Evolutionary conservation across 768 basidiomycete species (phyloP), one percentile per base, ranked within the genome.

Genomic region (Tephrocybe rancida): DNA sequence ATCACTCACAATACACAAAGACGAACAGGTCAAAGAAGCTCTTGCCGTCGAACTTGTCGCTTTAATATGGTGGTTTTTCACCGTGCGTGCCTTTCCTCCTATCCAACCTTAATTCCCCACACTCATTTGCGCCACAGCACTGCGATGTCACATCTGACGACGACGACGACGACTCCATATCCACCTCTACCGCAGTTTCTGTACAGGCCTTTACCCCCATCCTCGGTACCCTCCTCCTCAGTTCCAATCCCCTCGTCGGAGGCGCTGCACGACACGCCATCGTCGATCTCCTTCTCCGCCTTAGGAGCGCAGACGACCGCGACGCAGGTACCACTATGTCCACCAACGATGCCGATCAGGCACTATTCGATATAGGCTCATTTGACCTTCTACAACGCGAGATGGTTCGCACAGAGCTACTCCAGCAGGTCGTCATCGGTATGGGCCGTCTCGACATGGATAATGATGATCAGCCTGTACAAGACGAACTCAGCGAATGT

Each of bases 21-120:
- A 96, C 55, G 94, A 96, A 64, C 68, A 78, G 41, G 92, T 97
- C 48, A 91, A 90, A 67, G 94, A 95, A 68, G 90, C 92, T 5
- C 83, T 97, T 21, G 87, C 91, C 1, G 78, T 84, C 1, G 87
- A 91, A 59, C 75, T 98, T 9, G 85, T 91, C 32, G 73, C 81
- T 45, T 83, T 96, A 60, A 82, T 97, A 44, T 97, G 93, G 93
- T 96, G 92, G 86, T 98, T 96, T 71, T 86, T 92, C 61, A 83
- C 86, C 50, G 85, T 85, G 59, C 51, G 67, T 58, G 32, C 25
- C 26, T 56, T 42, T 55, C 37, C 51, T 48, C 52, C 39, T 45
- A 43, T 55, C 46, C 44, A 47, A 26, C 9, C 29, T 6, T 39
- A 50, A 27, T 43, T 60, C 21, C 5, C 54, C 39, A 19, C 51